Percentiles rank a stretch among this genome's conserved stretches.
phyloP scores from a whole-genome alignment of 208 protist genomes.

The Trypanosoma congolense region DNA sequence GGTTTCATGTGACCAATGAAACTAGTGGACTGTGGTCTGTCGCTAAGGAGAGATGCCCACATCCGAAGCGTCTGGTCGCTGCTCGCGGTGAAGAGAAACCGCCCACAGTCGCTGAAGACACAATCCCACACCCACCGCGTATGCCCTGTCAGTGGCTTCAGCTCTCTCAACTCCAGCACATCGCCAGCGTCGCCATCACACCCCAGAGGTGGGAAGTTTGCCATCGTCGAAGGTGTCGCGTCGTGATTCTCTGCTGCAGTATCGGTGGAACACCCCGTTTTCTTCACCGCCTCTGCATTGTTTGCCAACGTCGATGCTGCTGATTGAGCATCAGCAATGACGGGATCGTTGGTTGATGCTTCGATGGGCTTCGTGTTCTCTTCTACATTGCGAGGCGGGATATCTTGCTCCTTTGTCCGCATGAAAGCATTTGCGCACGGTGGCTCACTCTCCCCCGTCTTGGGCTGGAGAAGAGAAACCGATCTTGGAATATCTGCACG shows the following conservation, averaged over 20 bases:
- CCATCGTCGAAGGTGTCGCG: slow-evolving; percentile 5
- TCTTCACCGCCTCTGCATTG: background rate
- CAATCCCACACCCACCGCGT: slow-evolving; percentile 85
- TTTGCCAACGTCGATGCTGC: background rate
- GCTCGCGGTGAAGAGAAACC: slow-evolving; percentile 73
- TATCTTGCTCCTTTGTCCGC: too few species aligned
- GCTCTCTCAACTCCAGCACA: slow-evolving; percentile 33
- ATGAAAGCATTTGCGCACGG: too few species aligned
- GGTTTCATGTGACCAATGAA: slow-evolving; percentile 80
- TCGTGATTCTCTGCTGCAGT: slow-evolving; percentile 1
- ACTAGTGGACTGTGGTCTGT: slow-evolving; percentile 53
- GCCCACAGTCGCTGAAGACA: slow-evolving; percentile 71
- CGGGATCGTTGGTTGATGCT: background rate
- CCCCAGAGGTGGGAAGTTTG: slow-evolving; percentile 13
- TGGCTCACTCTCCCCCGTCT: background rate
- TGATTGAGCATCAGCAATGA: background rate
- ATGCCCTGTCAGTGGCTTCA: slow-evolving; percentile 70
- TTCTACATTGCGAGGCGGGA: background rate
- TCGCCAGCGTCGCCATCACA: slow-evolving; percentile 7
- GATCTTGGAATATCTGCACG: background rate
- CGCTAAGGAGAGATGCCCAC: slow-evolving; percentile 59
- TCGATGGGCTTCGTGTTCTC: background rate
- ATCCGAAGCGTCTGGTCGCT: slow-evolving; percentile 74
- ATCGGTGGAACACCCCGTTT: background rate
- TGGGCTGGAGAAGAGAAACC: background rate